Conservation (phyloP, 371 early-diverging fungal genomes). For the Sporodiniella umbellata region DNA sequence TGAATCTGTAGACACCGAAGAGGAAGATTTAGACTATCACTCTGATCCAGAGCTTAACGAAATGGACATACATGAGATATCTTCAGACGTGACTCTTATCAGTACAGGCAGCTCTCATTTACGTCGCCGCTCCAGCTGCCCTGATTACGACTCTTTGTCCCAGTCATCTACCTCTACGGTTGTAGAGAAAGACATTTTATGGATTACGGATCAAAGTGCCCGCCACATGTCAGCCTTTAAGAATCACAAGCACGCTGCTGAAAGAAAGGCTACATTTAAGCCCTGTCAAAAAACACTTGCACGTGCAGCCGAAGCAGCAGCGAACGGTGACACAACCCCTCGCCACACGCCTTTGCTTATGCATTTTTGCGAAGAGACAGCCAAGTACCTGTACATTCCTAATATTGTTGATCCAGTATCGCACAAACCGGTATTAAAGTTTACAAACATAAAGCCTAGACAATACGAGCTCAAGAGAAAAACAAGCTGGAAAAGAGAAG, state of each 20-base stretch:
- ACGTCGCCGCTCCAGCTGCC: constrained; percentile 18
- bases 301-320: constrained; percentile 15
- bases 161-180: constrained; percentile 1
- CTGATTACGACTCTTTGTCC: constrained; percentile 1
- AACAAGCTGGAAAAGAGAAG: constrained; percentile 25
- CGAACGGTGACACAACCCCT: constrained; percentile 5
- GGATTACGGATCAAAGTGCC: constrained; percentile 12
- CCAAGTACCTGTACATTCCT: constrained; percentile 20
- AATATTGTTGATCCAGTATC: constrained; percentile 22
- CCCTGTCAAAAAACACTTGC: constrained; percentile 14
- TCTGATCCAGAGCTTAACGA: constrained; percentile 12
- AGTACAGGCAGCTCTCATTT: not conserved
- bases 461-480: constrained; percentile 19
- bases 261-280: constrained; percentile 12
- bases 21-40: constrained; percentile 5
- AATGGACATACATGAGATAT: not conserved
- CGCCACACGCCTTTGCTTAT: not conserved
- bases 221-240: constrained; percentile 10
- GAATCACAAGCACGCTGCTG: constrained; percentile 9
- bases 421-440: constrained; percentile 12
- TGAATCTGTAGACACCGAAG: not conserved
- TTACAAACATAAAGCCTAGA: constrained; percentile 22
- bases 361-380: constrained; percentile 11
- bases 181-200: constrained; percentile 16
- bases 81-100: constrained; percentile 13